Evolutionary conservation across 2,329 filamentous ascomycete genomes (phyloP), one percentile per base, ranked within the genome.

Genomic region (Rutstroemia sydowiana): DNA sequence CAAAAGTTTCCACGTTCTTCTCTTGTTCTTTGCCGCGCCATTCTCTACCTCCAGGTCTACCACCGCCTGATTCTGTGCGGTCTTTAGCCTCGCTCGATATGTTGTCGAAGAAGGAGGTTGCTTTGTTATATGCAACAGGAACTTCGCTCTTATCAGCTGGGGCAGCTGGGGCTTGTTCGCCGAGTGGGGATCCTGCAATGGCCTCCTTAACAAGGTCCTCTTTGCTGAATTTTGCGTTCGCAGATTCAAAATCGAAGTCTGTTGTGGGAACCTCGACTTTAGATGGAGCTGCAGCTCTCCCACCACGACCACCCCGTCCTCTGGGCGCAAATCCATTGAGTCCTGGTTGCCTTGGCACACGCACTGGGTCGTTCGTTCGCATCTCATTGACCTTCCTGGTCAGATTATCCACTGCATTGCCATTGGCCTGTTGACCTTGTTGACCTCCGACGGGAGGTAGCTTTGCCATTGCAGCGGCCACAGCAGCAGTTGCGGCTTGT

Each of bases 1-100:
- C 93, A 61, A 98, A 98, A 0, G 93, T 98, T 72, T 98, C 93
- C 65, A 98, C 87, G 67, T 97, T 97, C 73, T 89, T 90, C 68
- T 85, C 89, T 67, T 95, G 88, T 68, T 97, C 93, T 68, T 97
- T 90, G 36, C 84, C 85, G 49, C 93, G 84, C 82, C 93, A 95
- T 68, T 95, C 89, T 44, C 87, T 82, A 30, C 89, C 90, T 52
- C 86, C 85, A n/a, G 82, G 76, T 66, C 82, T 81, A 4, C 77
- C 78, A 39, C 75, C 78, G 10, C 79, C 77, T 36, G 83, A 84
- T 56, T 92, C 88, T 47, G 88, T 83, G 40, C 93, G 82, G 59
- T 98, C 93, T 69, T 87, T 95, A 56, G 88, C 79, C 67, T 98
- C 93, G 59, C 88, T 95, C 1, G 89, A 95, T 58, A 98, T 96